phyloP scores from a whole-genome alignment of 257 asterid species.

The Jasminum sambac region DNA sequence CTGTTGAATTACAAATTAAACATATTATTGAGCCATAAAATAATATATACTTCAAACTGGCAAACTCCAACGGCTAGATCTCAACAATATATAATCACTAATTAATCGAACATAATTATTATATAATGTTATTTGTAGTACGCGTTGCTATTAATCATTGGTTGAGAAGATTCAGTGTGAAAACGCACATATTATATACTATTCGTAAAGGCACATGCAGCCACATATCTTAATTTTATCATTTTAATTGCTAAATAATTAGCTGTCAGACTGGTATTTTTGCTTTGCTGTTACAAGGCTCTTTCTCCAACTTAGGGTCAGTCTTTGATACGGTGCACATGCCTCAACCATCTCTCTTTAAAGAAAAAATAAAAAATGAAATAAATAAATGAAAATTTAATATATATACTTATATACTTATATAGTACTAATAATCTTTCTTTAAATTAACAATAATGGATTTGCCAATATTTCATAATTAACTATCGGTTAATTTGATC shows the following conservation, averaged over 20 bases:
- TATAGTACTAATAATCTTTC: too few relatives aligned
- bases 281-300: constrained; percentile 21
- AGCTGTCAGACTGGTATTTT: constrained; percentile 14
- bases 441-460: too few relatives aligned
- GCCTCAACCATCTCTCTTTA: not conserved
- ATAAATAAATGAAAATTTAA: too few relatives aligned
- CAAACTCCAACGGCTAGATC: not conserved
- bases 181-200: not conserved
- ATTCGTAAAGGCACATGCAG: too few relatives aligned
- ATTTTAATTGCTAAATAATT: not conserved
- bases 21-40: not conserved
- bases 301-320: not conserved
- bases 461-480: too few relatives aligned
- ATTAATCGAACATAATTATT: not conserved
- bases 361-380: too few relatives aligned
- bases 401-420: too few relatives aligned
- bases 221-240: too few relatives aligned
- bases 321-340: constrained; percentile 16
- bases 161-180: not conserved
- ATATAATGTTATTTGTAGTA: not conserved
- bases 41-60: not conserved
- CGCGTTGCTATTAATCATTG: not conserved
- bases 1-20: constrained; percentile 24
- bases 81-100: not conserved
- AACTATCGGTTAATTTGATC: too few relatives aligned